Evolutionary conservation across 1,139 yeast species (phyloP), one percentile per base, ranked within the genome.

Genomic region (Arxiozyma heterogenica): DNA sequence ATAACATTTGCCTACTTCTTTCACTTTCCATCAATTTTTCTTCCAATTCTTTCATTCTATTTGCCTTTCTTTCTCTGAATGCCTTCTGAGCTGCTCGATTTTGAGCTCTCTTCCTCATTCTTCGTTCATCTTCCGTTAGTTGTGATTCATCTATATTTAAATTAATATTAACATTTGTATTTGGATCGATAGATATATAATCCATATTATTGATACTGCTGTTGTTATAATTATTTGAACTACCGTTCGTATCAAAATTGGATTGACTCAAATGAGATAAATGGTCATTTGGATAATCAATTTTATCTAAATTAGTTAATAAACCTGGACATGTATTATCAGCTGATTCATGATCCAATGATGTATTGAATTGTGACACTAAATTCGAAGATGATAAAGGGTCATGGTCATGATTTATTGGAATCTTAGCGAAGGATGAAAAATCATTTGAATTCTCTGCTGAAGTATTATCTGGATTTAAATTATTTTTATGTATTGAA

Each of bases 1-100:
- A 60, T 49, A 88, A 69, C 50, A 71, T 71, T 53, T 75, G 75
- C 56, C 82, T 79, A 62, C 83, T 86, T 44, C 69, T 72, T 66
- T 88, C 94, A 49, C 87, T 80, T 58, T 77, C 75, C 43, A 73
- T 70, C 57, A 88, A 71, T 64, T 82, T 82, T 7, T 73, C 73
- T 62, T 86, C 85, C 51, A 88, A 74, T 59, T 84, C 90, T 63
- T 83, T 84, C 57, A 88, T 71, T 61, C 80, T 81, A 55, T 82
- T 80, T 66, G 87, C 95, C 67, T 87, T 86, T 53, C 96, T 80
- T 68, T 87, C 95, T 58, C 96, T 76, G 70, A 88, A 88, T 1
- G 96, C 96, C 59, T 93, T 75, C 70, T 88, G 96, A 0, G 96
- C 95, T 4, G 94, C 94, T 63, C 96, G 74, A 67, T 89, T 89